phyloP scores from a whole-genome alignment of 345 rosid genomes.

The Brassica carinata region DNA sequence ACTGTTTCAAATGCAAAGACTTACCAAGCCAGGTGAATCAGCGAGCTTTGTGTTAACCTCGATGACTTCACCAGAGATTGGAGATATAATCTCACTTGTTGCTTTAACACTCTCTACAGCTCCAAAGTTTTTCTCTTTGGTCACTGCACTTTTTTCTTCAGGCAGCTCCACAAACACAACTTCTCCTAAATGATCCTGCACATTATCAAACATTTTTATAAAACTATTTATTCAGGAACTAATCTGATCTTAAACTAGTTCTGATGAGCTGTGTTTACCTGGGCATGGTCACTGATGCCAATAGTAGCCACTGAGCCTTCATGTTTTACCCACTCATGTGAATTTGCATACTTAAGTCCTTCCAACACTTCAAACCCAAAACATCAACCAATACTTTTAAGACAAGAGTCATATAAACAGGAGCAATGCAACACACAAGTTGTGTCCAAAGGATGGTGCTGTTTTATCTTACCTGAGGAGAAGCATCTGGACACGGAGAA shows the following conservation, averaged over 20 bases:
- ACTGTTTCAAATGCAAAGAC: not conserved
- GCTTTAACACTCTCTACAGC: slow-evolving; percentile 97
- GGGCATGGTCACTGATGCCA: slow-evolving; percentile 97
- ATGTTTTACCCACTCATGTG: slow-evolving; percentile 97
- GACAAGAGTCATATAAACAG: not conserved
- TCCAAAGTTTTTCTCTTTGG: slow-evolving; percentile 68
- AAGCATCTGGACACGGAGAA: slow-evolving; percentile 82
- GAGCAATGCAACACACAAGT: slow-evolving; percentile 16
- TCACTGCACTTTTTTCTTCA: slow-evolving; percentile 56
- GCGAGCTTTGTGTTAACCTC: slow-evolving; percentile 76
- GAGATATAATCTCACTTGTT: slow-evolving; percentile 88
- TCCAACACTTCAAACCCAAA: slow-evolving; percentile 63
- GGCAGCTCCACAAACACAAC: slow-evolving; percentile 94
- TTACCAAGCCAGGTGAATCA: slow-evolving; percentile 80
- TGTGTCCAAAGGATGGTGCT: not conserved
- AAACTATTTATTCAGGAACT: not conserved
- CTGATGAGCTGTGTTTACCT: slow-evolving; percentile 48
- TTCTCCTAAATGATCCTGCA: slow-evolving; percentile 91
- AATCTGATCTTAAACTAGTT: slow-evolving; percentile 9
- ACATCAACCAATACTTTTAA: not conserved
- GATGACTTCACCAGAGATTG: slow-evolving; percentile 80
- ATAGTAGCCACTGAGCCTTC: slow-evolving; percentile 82
- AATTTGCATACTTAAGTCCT: slow-evolving; percentile 84
- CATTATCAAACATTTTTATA: not conserved
- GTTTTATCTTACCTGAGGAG: slow-evolving; percentile 55